A percentile compares a stretch with the other conserved stretches of the same genome.
phyloP scores from a whole-genome alignment of 2,329 filamentous ascomycete genomes.

The Epichloe scottii region DNA sequence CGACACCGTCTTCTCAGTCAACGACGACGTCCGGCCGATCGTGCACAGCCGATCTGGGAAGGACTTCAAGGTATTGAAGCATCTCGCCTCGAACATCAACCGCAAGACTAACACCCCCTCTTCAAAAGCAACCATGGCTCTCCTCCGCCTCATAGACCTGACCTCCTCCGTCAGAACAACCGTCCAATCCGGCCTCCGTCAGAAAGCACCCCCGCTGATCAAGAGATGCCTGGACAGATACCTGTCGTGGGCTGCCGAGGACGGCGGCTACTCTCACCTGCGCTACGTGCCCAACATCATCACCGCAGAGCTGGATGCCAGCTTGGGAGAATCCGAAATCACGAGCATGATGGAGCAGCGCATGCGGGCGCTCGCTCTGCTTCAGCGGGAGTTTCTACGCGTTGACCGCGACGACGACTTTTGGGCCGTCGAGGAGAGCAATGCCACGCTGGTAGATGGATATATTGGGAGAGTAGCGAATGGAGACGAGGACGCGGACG shows the following conservation, averaged over 20 bases:
- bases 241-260: constrained; percentile 28
- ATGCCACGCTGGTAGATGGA: constrained; percentile 5
- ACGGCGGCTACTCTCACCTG: constrained; percentile 24
- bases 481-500: constrained; percentile 2
- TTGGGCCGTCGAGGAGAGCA: constrained; percentile 14
- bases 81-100: background rate
- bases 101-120: background rate
- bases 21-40: constrained; percentile 19
- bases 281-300: constrained; percentile 27
- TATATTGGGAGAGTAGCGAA: constrained; percentile 1
- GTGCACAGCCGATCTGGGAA: constrained; percentile 25
- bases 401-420: constrained; percentile 16
- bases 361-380: constrained; percentile 22
- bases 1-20: constrained; percentile 22
- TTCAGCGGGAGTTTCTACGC: constrained; percentile 24
- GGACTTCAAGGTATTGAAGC: constrained; percentile 24
- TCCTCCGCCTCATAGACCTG: constrained; percentile 27
- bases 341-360: constrained; percentile 22
- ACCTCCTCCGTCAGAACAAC: constrained; percentile 22
- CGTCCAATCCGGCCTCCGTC: constrained; percentile 22
- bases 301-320: constrained; percentile 23
- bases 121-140: constrained; percentile 24
- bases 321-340: constrained; percentile 17
- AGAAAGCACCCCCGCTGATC: constrained; percentile 20
- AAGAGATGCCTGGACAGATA: constrained; percentile 23